A percentile compares a stretch with the other conserved stretches of the same genome.
Evolutionary conservation across 2,329 filamentous ascomycete genomes (phyloP).

Genomic region (Nothomitra cinnamomea): DNA sequence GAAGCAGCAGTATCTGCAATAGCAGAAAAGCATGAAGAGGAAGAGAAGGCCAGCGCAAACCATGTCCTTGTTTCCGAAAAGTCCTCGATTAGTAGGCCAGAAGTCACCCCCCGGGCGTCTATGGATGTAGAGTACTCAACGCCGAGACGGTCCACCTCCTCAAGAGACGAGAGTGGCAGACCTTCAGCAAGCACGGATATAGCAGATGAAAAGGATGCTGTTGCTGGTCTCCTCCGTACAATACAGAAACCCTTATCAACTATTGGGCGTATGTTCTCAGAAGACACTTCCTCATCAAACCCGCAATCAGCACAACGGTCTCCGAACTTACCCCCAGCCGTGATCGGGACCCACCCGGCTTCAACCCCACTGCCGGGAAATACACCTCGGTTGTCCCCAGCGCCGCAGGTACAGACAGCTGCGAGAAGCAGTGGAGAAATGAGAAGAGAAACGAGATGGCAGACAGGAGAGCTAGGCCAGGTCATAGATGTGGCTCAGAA

Average conservation of each 20-base stretch:
- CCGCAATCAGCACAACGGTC: conserved; percentile 6
- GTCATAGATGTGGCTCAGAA: neutral
- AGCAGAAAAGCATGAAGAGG: conserved; percentile 54
- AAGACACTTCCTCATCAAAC: conserved; percentile 26
- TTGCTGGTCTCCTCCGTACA: conserved; percentile 68
- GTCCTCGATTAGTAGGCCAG: conserved; percentile 32
- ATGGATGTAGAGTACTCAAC: conserved; percentile 41
- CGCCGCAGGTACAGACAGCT: neutral
- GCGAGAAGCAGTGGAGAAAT: neutral
- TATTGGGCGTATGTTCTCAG: conserved; percentile 89
- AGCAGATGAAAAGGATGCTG: conserved; percentile 53
- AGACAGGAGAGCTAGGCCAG: neutral
- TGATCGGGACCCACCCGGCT: conserved; percentile 11
- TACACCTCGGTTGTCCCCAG: neutral
- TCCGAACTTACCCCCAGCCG: neutral
- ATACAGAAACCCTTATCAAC: conserved; percentile 84
- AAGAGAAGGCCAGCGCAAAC: conserved; percentile 21
- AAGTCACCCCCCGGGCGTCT: conserved; percentile 42
- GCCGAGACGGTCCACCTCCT: conserved; percentile 37
- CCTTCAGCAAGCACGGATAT: conserved; percentile 8
- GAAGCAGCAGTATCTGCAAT: conserved; percentile 91
- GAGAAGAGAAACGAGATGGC: neutral
- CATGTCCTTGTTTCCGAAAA: conserved; percentile 25
- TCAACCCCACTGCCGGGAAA: conserved; percentile 6
- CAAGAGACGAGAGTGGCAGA: conserved; percentile 30